Evolutionary conservation across 1,139 yeast species (phyloP).

Genomic region (Taphrina deformans): DNA sequence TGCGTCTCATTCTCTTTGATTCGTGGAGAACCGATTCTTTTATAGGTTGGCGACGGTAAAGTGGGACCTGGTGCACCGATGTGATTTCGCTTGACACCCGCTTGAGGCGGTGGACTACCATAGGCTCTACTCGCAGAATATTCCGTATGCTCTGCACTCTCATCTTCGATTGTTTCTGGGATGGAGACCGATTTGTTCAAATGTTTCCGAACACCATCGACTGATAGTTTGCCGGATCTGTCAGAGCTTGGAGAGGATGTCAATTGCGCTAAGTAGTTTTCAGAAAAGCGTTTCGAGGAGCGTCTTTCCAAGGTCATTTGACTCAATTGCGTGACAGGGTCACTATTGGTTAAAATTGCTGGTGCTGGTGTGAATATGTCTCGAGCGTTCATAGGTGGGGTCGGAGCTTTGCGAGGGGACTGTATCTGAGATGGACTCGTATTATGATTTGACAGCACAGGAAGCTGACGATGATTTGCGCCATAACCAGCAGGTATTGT

Average conservation of each 20-base stretch:
- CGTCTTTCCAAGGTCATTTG: conserved; percentile 23
- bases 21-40: background rate
- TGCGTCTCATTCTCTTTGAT: background rate
- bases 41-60: background rate
- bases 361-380: background rate
- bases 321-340: conserved; percentile 22
- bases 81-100: background rate
- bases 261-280: conserved; percentile 22
- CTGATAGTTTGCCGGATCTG: conserved; percentile 10
- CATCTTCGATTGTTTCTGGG: conserved; percentile 27
- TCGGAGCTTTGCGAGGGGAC: conserved; percentile 19
- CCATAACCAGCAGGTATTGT: background rate
- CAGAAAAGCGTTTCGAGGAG: conserved; percentile 29
- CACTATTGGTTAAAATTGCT: background rate
- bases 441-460: background rate
- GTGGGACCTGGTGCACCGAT: background rate
- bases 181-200: conserved; percentile 2
- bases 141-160: background rate
- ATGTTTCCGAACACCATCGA: conserved; percentile 26
- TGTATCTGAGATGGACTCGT: background rate
- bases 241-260: conserved; percentile 23
- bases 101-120: conserved; percentile 1
- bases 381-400: background rate
- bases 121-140: conserved; percentile 4
- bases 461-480: conserved; percentile 10